Evolutionary conservation across 352 stramenopile species (phyloP), one percentile per base, ranked within the genome.

Genomic region (Thalassiosira ordinaria): DNA sequence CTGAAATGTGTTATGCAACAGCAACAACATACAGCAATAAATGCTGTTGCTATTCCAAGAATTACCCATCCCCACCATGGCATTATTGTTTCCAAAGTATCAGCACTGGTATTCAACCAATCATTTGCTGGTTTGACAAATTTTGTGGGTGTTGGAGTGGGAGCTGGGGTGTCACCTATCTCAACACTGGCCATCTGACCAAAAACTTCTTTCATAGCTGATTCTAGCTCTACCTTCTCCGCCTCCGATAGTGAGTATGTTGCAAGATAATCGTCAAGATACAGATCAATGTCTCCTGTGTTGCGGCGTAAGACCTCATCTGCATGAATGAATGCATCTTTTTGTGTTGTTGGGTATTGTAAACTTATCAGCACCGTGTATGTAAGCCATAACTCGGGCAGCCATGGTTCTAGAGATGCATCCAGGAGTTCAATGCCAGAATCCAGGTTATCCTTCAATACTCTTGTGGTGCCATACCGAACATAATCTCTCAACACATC

Each of bases 41-140:
- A 44, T 2, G 20, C 26, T 1, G 41, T 14, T 56, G 20, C 59
- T n/a, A 37, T 9, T 39, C 4, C 59, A 37, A 68, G 3, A 1
- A 55, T 16, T 14, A 68, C 9, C 59, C 39, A 68, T 6, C 22
- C 59, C 59, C 59, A 68, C 59, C n/a, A 56, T 27, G 59, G 59
- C 24, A 56, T 56, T 9, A 8, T 16, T n/a, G 13, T 47, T 47
- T 47, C 39, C 39, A 47, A 16, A 18, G 39, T 47, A 47, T 47
- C 39, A n/a, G 39, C 39, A 47, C 4, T 16, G 4, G 18, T n/a
- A 47, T 16, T 47, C 13, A 47, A n/a, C 39, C 39, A 47, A n/a
- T 56, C n/a, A 13, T 39, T 39, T 13, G n/a, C 20, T 41, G 59
- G 37, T n/a, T 11, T 27, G 47, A 33, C 13, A 16, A 57, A 5